phyloP scores from a whole-genome alignment of 345 rosid genomes.

The Arabis alpina region DNA sequence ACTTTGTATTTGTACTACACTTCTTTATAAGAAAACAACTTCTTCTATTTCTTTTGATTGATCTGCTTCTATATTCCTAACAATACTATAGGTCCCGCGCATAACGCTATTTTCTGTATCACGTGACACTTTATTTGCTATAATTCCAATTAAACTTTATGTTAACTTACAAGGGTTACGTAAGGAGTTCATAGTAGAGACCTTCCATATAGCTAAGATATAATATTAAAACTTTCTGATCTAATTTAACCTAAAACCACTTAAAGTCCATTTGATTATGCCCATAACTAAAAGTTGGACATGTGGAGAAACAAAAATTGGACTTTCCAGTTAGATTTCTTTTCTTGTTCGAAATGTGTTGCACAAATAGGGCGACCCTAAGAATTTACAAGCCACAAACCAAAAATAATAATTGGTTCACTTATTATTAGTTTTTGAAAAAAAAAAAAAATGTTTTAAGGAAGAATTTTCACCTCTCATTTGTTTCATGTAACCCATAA shows the following conservation, averaged over 20 bases:
- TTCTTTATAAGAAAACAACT: no score
- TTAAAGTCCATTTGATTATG: slow-evolving; percentile 23
- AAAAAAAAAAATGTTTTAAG: no score
- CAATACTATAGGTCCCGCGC: slow-evolving; percentile 35
- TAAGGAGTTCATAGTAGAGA: slow-evolving; percentile 24
- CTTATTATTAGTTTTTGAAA: no score
- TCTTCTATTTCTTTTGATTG: no score
- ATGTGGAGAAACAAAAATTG: neutral
- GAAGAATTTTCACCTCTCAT: no score
- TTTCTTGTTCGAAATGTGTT: slow-evolving; percentile 4
- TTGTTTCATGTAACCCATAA: no score
- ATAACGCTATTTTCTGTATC: slow-evolving; percentile 18
- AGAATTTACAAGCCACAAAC: no score
- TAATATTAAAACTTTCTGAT: neutral
- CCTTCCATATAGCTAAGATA: slow-evolving; percentile 29
- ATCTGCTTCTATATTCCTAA: no score
- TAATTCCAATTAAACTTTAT: neutral
- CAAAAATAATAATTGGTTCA: no score
- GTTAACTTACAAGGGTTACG: slow-evolving; percentile 10
- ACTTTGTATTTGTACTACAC: no score
- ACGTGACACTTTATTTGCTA: slow-evolving; percentile 29
- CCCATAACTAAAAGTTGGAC: slow-evolving; percentile 28
- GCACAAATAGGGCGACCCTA: no score
- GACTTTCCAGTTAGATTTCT: slow-evolving; percentile 16
- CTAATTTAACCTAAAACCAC: slow-evolving; percentile 4